A percentile compares a stretch with the other conserved stretches of the same genome.
These are phyloP conservation scores for Tephrocybe sp. DNA, from an alignment of 768 basidiomycete genomes.

Conservation along the genomic window DNA sequence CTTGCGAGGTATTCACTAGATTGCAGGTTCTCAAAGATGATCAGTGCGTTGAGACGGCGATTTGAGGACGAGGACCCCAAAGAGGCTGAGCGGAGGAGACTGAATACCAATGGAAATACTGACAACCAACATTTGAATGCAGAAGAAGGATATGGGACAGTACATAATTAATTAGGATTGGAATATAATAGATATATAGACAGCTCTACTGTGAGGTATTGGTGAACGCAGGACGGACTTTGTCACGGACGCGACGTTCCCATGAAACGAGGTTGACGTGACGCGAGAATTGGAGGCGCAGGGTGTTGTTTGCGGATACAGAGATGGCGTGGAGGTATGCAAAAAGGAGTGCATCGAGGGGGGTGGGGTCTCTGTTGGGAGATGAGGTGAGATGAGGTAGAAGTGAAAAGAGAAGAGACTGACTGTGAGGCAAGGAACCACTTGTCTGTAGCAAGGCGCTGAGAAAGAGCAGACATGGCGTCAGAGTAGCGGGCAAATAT, in stretches of 20 bases:
- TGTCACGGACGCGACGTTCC: slow-evolving; percentile 65
- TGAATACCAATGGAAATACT: slow-evolving; percentile 8
- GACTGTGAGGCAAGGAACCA: slow-evolving; percentile 83
- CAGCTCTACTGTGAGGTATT: neutral
- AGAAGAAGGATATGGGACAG: slow-evolving; percentile 8
- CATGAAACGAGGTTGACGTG: slow-evolving; percentile 78
- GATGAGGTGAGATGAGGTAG: neutral
- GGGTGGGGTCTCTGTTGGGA: slow-evolving; percentile 59
- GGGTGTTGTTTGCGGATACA: slow-evolving; percentile 33
- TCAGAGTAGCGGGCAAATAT: slow-evolving; percentile 63
- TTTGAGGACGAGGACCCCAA: slow-evolving; percentile 33
- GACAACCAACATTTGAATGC: slow-evolving; percentile 8
- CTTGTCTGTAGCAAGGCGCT: slow-evolving; percentile 69
- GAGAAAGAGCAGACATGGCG: slow-evolving; percentile 70
- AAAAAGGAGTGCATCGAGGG: slow-evolving; percentile 79
- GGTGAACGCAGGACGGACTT: slow-evolving; percentile 38
- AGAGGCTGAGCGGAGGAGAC: slow-evolving; percentile 6
- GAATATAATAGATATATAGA: neutral
- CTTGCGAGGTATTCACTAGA: neutral
- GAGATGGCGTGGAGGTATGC: slow-evolving; percentile 76
- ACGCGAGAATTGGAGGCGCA: slow-evolving; percentile 64
- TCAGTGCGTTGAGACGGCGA: slow-evolving; percentile 58
- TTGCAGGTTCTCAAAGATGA: slow-evolving; percentile 73
- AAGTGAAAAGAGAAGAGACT: slow-evolving; percentile 1
- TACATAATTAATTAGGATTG: neutral